phyloP scores from a whole-genome alignment of 2,329 filamentous ascomycete genomes.

The Parastagonospora avenae region DNA sequence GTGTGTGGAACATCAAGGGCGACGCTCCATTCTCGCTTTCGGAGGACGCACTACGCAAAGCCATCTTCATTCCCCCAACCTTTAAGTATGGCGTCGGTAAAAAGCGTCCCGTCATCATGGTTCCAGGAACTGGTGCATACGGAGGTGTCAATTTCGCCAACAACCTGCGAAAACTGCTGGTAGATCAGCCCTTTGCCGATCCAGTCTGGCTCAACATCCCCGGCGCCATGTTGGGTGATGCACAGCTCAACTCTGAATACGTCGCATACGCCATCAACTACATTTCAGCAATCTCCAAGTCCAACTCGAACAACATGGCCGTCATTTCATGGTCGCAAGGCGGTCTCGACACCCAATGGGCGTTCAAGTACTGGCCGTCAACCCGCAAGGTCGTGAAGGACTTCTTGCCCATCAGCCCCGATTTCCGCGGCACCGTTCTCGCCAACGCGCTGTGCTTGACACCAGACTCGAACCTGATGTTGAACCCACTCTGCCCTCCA shows the following conservation, averaged over 20 bases:
- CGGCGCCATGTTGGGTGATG: slow-evolving; percentile 53
- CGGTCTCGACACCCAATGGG: slow-evolving; percentile 61
- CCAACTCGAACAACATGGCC: slow-evolving; percentile 12
- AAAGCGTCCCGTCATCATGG: slow-evolving; percentile 58
- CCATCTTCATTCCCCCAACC: slow-evolving; percentile 57
- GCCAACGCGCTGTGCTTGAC: slow-evolving; percentile 36
- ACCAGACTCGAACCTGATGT: slow-evolving; percentile 29
- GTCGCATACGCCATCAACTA: slow-evolving; percentile 65
- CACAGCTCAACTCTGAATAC: slow-evolving; percentile 60
- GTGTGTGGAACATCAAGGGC: slow-evolving; percentile 47
- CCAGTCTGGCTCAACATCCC: slow-evolving; percentile 63
- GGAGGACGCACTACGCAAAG: slow-evolving; percentile 55
- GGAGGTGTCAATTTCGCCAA: slow-evolving; percentile 53
- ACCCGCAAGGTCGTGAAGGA: slow-evolving; percentile 54
- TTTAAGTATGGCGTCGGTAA: slow-evolving; percentile 49
- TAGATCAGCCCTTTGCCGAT: slow-evolving; percentile 26
- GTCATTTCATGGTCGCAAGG: slow-evolving; percentile 64
- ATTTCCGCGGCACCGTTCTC: slow-evolving; percentile 57
- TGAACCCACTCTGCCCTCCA: slow-evolving; percentile 36
- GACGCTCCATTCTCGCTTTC: slow-evolving; percentile 58
- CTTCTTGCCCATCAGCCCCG: slow-evolving; percentile 59
- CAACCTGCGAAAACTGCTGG: slow-evolving; percentile 58
- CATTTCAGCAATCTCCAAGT: slow-evolving; percentile 47
- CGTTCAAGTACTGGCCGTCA: slow-evolving; percentile 62
- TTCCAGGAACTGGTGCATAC: slow-evolving; percentile 59